Conservation (phyloP, 2,329 filamentous ascomycete genomes). For the Aspergillus awamori region DNA sequence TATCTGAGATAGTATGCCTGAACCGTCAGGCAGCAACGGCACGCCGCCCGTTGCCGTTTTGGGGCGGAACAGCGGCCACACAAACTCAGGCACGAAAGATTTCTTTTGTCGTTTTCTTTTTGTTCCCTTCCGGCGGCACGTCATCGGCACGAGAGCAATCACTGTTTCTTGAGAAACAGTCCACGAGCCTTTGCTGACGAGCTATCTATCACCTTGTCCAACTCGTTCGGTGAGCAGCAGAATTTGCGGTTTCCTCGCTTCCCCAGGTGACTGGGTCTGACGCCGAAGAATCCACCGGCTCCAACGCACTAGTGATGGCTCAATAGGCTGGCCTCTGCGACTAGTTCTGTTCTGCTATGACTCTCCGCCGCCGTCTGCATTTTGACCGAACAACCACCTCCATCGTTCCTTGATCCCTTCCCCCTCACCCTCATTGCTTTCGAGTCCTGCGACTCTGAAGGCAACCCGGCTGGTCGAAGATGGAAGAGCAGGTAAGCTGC, state of each 20-base stretch:
- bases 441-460: slow-evolving; percentile 22
- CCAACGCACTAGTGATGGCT: slow-evolving; percentile 9
- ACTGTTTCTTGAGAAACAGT: background rate
- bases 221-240: background rate
- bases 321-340: slow-evolving; percentile 4
- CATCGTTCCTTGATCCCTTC: slow-evolving; percentile 5
- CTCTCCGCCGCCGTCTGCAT: slow-evolving; percentile 10
- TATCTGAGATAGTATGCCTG: background rate
- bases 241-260: background rate
- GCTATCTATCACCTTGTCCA: background rate
- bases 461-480: slow-evolving; percentile 45
- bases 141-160: background rate
- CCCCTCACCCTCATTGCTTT: slow-evolving; percentile 11
- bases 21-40: background rate
- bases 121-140: background rate
- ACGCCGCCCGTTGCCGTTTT: slow-evolving; percentile 11
- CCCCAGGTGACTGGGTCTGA: slow-evolving; percentile 5
- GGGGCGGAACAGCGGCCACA: slow-evolving; percentile 9
- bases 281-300: background rate
- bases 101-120: background rate
- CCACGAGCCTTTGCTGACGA: background rate
- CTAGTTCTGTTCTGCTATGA: slow-evolving; percentile 10
- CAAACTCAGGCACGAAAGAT: slow-evolving; percentile 9
- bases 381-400: slow-evolving; percentile 9
- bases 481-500: slow-evolving; percentile 49